Evolutionary conservation across 345 rosid genomes (phyloP).

Genomic region (Acer yangbiense): DNA sequence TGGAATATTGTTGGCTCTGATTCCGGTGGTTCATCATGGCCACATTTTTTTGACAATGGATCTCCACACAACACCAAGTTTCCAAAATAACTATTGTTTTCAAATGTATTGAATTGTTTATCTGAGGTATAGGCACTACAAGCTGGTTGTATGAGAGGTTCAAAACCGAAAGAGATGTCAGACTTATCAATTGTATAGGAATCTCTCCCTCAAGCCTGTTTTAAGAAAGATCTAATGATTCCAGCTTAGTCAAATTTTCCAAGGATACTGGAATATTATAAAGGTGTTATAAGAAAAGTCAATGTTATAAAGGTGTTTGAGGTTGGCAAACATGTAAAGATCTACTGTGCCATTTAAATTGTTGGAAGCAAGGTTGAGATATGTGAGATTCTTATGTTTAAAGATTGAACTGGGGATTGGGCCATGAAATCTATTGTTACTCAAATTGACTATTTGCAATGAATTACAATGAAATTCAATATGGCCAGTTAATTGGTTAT

Average conservation of each 20-base stretch:
- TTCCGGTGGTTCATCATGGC: not conserved
- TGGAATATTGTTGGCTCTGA: not conserved
- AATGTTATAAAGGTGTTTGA: too few relatives aligned
- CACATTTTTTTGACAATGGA: too few relatives aligned
- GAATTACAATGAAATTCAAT: conserved; percentile 12
- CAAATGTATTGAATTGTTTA: not conserved
- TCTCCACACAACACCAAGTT: too few relatives aligned
- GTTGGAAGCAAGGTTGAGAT: not conserved
- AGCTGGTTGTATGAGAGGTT: not conserved
- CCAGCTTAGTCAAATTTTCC: not conserved
- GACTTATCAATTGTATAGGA: not conserved
- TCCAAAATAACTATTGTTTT: not conserved
- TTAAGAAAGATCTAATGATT: not conserved
- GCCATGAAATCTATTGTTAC: too few relatives aligned
- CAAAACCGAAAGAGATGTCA: not conserved
- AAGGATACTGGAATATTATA: not conserved
- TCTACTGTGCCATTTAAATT: conserved; percentile 1
- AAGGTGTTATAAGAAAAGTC: too few relatives aligned
- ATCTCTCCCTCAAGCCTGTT: not conserved
- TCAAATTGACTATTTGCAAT: not conserved
- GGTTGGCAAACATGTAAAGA: too few relatives aligned
- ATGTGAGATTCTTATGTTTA: too few relatives aligned
- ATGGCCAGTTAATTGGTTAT: conserved; percentile 20
- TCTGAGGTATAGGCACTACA: not conserved
- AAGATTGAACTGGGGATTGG: too few relatives aligned